Evolutionary conservation across 768 basidiomycete genomes (phyloP).

Genomic region (Rhodotorula kratochvilovae): DNA sequence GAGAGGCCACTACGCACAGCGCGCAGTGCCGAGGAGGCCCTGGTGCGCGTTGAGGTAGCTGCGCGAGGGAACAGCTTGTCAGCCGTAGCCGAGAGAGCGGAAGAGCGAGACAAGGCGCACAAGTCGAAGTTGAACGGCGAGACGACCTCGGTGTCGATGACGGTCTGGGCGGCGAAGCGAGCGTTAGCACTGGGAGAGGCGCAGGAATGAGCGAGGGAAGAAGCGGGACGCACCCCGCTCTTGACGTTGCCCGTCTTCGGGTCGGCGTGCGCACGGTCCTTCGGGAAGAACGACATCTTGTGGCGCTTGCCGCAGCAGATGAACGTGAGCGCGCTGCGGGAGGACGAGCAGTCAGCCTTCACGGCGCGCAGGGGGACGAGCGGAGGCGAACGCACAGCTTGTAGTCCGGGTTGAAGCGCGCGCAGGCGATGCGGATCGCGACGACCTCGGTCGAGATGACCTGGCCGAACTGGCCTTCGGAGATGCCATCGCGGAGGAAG

Average conservation of each 20-base stretch:
- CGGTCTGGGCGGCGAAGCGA: too few relatives aligned
- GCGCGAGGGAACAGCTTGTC: too few relatives aligned
- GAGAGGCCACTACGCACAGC: not conserved
- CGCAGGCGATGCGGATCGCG: not conserved
- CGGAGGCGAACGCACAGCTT: not conserved
- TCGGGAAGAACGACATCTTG: not conserved
- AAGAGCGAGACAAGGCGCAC: not conserved
- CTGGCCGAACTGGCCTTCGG: slow-evolving; percentile 13
- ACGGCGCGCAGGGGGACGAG: too few relatives aligned
- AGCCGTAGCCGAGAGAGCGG: not conserved
- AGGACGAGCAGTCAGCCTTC: too few relatives aligned
- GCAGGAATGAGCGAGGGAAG: too few relatives aligned
- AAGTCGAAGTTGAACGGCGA: slow-evolving; percentile 12
- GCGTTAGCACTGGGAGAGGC: too few relatives aligned
- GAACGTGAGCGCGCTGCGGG: not conserved
- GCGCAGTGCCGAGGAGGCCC: slow-evolving; percentile 10
- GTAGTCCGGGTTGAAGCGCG: not conserved
- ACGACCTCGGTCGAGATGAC: slow-evolving; percentile 9
- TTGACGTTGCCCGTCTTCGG: slow-evolving; percentile 19
- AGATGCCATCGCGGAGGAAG: slow-evolving; percentile 19
- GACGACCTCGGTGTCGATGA: slow-evolving; percentile 4
- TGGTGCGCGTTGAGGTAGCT: not conserved
- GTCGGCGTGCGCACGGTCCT: not conserved
- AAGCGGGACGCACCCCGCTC: not conserved
- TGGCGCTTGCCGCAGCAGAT: not conserved